Evolutionary conservation across 2,329 filamentous ascomycete species (phyloP).

Genomic region (Pseudogymnoascus sp.): DNA sequence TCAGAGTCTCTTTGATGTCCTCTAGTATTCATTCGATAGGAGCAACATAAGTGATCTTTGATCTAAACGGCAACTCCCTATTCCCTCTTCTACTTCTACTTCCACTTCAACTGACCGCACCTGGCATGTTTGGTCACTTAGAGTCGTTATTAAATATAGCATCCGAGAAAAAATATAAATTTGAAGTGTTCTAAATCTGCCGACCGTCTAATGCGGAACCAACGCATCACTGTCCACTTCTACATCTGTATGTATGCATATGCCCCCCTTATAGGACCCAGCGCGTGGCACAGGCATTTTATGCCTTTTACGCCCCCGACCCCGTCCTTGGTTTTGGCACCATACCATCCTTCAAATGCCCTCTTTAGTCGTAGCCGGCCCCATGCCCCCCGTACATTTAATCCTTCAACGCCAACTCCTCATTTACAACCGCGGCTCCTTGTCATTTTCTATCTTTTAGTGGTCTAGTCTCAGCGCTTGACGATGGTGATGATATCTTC

Average conservation of each 20-base stretch:
- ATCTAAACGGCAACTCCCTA: background rate
- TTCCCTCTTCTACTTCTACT: background rate
- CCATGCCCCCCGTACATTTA: conserved; percentile 15
- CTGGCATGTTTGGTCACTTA: background rate
- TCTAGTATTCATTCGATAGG: background rate
- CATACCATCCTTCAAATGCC: background rate
- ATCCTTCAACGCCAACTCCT: conserved; percentile 8
- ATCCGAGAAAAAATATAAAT: background rate
- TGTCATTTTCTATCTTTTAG: conserved; percentile 49
- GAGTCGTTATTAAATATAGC: background rate
- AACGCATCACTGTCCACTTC: background rate
- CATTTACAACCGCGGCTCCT: conserved; percentile 8
- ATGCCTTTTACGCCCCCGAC: background rate
- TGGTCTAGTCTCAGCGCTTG: conserved; percentile 46
- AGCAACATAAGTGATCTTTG: background rate
- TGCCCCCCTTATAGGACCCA: background rate
- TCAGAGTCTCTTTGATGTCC: background rate
- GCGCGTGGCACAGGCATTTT: background rate
- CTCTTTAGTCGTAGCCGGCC: background rate
- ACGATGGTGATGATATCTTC: conserved; percentile 84
- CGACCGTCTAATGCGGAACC: background rate
- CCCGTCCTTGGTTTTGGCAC: background rate
- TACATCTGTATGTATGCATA: background rate
- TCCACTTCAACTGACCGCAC: background rate
- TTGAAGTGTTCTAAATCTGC: background rate